Base-by-base conservation (phyloP, 2,329 filamentous ascomycete species). In the Sarocladium kiliense region DNA sequence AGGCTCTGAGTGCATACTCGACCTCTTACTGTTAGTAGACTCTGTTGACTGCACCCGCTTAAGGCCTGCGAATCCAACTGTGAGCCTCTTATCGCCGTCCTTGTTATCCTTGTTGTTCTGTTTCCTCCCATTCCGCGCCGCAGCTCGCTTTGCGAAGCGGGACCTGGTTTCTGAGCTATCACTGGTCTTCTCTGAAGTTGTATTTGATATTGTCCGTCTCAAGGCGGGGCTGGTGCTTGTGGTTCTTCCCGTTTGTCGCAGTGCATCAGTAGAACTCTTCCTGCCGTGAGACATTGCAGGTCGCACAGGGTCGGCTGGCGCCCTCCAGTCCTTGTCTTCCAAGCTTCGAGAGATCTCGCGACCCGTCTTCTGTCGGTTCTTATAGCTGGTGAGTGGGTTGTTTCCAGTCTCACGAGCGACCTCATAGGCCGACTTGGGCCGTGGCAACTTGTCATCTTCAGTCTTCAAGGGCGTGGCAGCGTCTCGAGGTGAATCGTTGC, bases 1-100 rank as follows among this genome's bases (percentile, higher is more conserved):
- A 14, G 68, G 63, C 55, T 83, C 79, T 0, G 80, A 82, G 56
- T 74, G 69, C 62, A 73, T 66, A 63, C 76, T 80, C 34, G 72
- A 73, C 55, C 72, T 70, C 65, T 80, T 81, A 60, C 75, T 74
- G 30, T 71, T 72, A 51, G 68, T 61, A 41, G 78, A 79, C 49
- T 80, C 78, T 25, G 65, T 67, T 2, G 78, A 81, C 12, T 67
- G 62, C 54, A 65, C 68, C 54, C 75, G 72, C 39, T 65, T 68
- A 37, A 81, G 62, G 30, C 74, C 74, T 5, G 68, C 65, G 61
- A 80, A 81, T 49, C 73, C 76, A 34, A 81, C 77, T 2, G 70
- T 73, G 19, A 71, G 74, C 55, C 67, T 73, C 16, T 61, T 37
- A 21, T 54, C 54, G n/a, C 63, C 63, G 34, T 54, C 44, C 26